Evolutionary conservation across 148 eudicot genomes (phyloP).

Genomic region (Chenopodium berlandieri): DNA sequence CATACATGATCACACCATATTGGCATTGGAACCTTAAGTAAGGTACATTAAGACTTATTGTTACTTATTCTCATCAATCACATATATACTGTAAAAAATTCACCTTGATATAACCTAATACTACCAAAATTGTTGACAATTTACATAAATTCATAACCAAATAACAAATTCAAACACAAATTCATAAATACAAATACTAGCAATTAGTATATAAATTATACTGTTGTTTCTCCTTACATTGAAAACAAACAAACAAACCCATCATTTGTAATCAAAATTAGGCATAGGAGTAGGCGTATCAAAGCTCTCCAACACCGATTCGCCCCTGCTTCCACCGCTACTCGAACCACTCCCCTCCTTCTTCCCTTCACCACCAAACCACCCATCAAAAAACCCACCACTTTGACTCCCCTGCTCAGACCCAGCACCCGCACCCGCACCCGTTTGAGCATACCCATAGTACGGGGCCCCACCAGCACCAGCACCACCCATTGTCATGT

Average conservation of each 20-base stretch:
- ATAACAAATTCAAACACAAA: too few species aligned
- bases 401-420: too few species aligned
- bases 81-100: too few species aligned
- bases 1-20: not conserved
- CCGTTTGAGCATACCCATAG: conserved; percentile 10
- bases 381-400: conserved; percentile 59
- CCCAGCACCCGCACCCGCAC: conserved; percentile 7
- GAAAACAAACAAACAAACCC: too few species aligned
- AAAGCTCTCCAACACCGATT: conserved; percentile 73
- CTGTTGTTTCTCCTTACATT: too few species aligned
- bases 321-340: conserved; percentile 35
- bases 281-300: conserved; percentile 74
- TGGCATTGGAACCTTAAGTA: not conserved
- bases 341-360: conserved; percentile 35
- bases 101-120: too few species aligned
- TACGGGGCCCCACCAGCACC: conserved; percentile 20
- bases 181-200: too few species aligned
- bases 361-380: conserved; percentile 42
- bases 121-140: too few species aligned
- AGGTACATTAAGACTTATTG: not conserved
- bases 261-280: conserved; percentile 58
- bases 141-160: too few species aligned
- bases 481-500: not conserved
- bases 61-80: not conserved
- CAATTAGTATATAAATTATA: too few species aligned